Base-by-base conservation (phyloP, 176 grass and related monocot genomes). In the Secale cereale region DNA sequence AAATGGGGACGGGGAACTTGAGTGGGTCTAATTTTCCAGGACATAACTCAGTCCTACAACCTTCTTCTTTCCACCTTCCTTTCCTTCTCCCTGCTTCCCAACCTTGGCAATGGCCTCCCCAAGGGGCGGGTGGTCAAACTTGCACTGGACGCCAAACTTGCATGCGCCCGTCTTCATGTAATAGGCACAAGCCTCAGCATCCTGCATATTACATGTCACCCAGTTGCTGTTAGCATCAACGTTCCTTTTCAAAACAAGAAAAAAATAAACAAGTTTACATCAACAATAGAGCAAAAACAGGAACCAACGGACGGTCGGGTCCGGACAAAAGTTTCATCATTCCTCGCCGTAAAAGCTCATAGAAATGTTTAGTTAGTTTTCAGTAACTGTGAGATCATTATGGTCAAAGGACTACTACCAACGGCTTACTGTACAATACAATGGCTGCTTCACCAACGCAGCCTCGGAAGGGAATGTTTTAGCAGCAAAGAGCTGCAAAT, bases 131-230 rank as follows among this genome's bases (percentile, higher is more conserved):
- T 98, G 97, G 78, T 99, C 97, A 57, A 96, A 96, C 74, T 75
- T 99, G 82, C 97, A 99, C 4, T 56, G 82, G 41, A 13, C 66
- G 13, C 92, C 97, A 41, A 90, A 97, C 77, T 74, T 91, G 97
- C 97, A 99, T 15, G 76, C 92, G 57, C 93, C 92, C 0, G 88
- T 94, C 82, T 80, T 97, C 92, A 99, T 86, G 91, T 99, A 99
- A 79, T 90, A 97, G 80, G 85, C 65, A 43, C 97, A 99, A 6
- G 84, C 28, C 59, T 79, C 83, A 2, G 97, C 91, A 10, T 84
- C 94, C 97, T 97, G 90, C 35, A 39, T 85, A 45, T 74, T 45
- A 40, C 56, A 74, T 45, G 26, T 69, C 28, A 86, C 5, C 33
- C 40, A 73, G 12, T 32, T 36, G 8, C 35, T 36, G 35, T 36